Evolutionary conservation across 805 yeast genomes (phyloP), one percentile per base, ranked within the genome.

Genomic region (Starmerella vitae): DNA sequence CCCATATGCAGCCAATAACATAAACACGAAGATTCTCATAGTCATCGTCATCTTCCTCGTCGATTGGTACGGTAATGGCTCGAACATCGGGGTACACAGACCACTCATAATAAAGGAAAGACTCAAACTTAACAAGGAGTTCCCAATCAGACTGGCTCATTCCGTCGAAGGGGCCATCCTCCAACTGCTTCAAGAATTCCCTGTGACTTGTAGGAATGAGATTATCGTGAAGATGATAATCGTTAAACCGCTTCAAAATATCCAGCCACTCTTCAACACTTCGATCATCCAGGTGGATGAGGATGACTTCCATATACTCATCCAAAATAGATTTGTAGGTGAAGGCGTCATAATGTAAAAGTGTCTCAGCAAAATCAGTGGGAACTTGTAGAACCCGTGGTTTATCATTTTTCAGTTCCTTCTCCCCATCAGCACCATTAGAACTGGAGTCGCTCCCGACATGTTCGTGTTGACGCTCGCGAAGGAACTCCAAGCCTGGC

Each of bases 81-180:
- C 79, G 57, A n/a, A 74, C 74, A 51, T 74, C 78, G 3, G 78
- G 75, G 44, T 72, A 72, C 4, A 76, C 76, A 1, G 76, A 70
- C 54, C 66, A 68, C 41, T 51, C 58, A 29, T 46, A 35, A 36
- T 58, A 59, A 30, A 70, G 51, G 20, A 63, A 65, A 3, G 72
- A 71, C 43, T 67, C 66, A 21, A 64, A 52, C 39, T 56, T 59
- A 25, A 46, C 41, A 12, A 39, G 17, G 5, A 24, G 35, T 14
- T 41, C 42, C 42, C 44, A 39, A 12, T 51, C 53, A 3, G 60
- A 58, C 5, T 46, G 41, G 13, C 17, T 34, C 34, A 37, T 39
- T 15, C 37, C 40, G 4, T 18, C 21, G 3, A 37, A 10, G 1
- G 48, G 44, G 3, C 48, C 48, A 9, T 51, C 33, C 3, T 53